Evolutionary conservation across 2,329 filamentous ascomycete genomes (phyloP), one percentile per base, ranked within the genome.

Genomic region (Aspergillus brunneoviolaceus): DNA sequence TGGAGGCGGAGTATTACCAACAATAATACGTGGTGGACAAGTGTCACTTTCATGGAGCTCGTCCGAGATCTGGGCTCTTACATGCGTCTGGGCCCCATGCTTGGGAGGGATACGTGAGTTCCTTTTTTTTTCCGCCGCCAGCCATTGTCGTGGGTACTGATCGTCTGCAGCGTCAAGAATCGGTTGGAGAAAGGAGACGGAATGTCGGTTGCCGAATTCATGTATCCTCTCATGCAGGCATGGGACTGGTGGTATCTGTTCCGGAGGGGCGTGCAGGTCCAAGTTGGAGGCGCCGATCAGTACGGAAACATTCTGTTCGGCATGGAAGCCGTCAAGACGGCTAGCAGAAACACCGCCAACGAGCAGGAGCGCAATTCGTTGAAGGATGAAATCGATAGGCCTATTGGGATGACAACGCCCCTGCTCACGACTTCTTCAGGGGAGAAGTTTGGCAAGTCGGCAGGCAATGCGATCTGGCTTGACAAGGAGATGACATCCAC

Each of bases 221-320:
- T 87, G 48, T 99, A 99, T 71, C 95, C 96, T 1, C 79, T 99
- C 16, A 86, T 98, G 69, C 95, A 99, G 74, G 92, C 89, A 23
- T 98, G 93, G 89, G 95, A 99, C 74, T 99, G 93, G 86, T 98
- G 91, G 91, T 84, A 90, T 67, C 84, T 98, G 79, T 96, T 90
- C 76, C 83, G 85, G 25, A 84, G 82, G 55, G 82, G 84, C 51
- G 82, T 92, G 10, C 89, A 93, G 71, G 85, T 98, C 73, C 92
- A 99, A 77, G 91, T 99, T 55, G 95, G 95, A 60, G 95, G 95
- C 45, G 92, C 92, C 6, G 95, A 99, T 73, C 95, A 99, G 78
- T 98, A 89, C 73, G 95, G 95, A 63, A 99, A 99, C 77, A 98
- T 99, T 65, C 85, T 96, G 29, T 88, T 93, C 12, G 95, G 95